Percentiles rank a stretch among this genome's conserved stretches.
Conservation (phyloP, 495 filamentous ascomycete species). For the Tuber brumale region DNA sequence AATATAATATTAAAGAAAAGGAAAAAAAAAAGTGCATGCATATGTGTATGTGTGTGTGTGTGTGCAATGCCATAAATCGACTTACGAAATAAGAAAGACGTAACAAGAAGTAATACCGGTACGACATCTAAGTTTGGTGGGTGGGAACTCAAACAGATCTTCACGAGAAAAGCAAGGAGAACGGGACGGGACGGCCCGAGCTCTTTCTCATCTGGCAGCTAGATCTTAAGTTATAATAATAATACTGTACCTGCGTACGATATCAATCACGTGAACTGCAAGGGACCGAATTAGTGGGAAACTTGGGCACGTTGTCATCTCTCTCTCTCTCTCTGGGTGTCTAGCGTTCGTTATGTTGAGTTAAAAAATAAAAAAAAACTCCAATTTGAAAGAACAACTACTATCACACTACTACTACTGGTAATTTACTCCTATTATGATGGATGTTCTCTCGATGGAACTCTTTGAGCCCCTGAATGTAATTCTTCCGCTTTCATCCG, state of each 20-base stretch:
- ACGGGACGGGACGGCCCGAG: neutral
- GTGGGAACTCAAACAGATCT: too few relatives aligned
- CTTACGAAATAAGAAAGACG: too few relatives aligned
- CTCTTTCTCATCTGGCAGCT: neutral
- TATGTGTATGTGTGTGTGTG: neutral
- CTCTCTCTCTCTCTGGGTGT: neutral
- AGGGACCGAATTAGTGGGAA: neutral
- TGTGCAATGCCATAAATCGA: neutral
- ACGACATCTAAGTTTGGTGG: too few relatives aligned
- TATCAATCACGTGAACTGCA: neutral
- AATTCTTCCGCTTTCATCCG: neutral
- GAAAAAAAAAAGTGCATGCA: too few relatives aligned
- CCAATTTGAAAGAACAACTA: too few relatives aligned
- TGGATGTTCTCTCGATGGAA: neutral
- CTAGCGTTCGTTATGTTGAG: too few relatives aligned
- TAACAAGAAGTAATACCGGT: too few relatives aligned
- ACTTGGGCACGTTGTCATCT: neutral
- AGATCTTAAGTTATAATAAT: too few relatives aligned
- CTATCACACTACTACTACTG: too few relatives aligned
- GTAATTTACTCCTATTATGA: neutral
- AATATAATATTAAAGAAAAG: neutral
- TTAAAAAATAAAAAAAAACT: too few relatives aligned
- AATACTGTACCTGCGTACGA: neutral
- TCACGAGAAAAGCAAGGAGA: neutral
- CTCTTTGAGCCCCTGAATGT: neutral